Evolutionary conservation across 208 protist species (phyloP).

Genomic region (Angomonas deanei): DNA sequence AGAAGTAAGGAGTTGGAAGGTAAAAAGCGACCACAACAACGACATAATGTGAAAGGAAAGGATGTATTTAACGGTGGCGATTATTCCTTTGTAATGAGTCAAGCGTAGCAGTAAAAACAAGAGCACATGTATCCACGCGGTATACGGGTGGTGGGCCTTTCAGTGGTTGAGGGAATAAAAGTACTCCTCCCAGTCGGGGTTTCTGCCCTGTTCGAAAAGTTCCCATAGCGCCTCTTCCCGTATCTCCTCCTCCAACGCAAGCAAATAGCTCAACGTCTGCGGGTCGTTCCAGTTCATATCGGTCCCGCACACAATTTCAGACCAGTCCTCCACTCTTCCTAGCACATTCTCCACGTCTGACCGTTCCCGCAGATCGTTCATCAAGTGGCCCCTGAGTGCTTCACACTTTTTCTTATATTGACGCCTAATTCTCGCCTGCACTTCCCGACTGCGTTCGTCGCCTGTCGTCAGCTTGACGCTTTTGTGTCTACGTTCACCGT

Average conservation of each 20-base stretch:
- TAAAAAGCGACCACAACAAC: background rate
- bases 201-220: constrained; percentile 50
- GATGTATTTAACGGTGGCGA: no score
- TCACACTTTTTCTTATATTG: background rate
- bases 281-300: constrained; percentile 44
- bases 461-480: background rate
- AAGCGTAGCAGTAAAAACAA: no score
- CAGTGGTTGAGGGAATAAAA: constrained; percentile 30
- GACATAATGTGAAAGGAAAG: background rate
- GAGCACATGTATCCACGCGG: no score
- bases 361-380: background rate
- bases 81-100: no score
- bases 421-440: background rate
- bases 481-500: background rate
- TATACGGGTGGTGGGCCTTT: background rate
- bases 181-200: constrained; percentile 71
- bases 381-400: background rate
- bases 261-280: constrained; percentile 48
- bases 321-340: constrained; percentile 28
- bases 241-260: constrained; percentile 77
- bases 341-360: background rate
- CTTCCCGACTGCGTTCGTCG: background rate
- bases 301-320: constrained; percentile 45
- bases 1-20: constrained; percentile 11
- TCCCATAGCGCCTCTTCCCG: constrained; percentile 50